Percentiles rank a stretch among this genome's conserved stretches.
These are phyloP conservation scores for Aspergillus mulundensis DNA, from an alignment of 495 filamentous ascomycete genomes.

Conservation along the genomic window DNA sequence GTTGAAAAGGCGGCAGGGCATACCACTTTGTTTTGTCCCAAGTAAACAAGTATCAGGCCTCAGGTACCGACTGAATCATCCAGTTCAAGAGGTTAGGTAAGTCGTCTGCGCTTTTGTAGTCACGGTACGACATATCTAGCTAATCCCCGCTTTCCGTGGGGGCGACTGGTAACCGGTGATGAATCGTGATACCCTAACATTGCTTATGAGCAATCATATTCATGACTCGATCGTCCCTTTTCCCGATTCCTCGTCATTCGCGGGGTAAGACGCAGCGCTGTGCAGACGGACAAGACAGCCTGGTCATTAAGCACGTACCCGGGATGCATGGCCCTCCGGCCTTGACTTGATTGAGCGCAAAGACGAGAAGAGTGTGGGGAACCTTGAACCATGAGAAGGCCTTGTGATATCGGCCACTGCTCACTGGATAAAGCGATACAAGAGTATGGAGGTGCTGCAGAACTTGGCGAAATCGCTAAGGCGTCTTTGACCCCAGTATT, in stretches of 20 bases:
- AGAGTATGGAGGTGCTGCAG: too few relatives aligned
- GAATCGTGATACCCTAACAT: neutral
- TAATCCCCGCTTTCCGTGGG: neutral
- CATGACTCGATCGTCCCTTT: neutral
- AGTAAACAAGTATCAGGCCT: too few relatives aligned
- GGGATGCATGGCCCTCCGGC: slow-evolving; percentile 9
- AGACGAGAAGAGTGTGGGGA: neutral
- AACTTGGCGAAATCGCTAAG: too few relatives aligned
- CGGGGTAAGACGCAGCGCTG: neutral
- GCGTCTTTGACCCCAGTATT: neutral
- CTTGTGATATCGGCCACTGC: neutral
- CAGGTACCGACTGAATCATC: too few relatives aligned
- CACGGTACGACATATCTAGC: neutral
- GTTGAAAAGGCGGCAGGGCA: neutral
- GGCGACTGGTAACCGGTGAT: neutral
- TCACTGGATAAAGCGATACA: neutral
- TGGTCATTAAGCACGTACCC: neutral
- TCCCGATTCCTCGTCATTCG: neutral
- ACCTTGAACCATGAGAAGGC: neutral
- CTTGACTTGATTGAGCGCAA: neutral
- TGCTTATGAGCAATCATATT: neutral
- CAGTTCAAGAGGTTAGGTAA: too few relatives aligned
- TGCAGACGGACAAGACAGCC: neutral
- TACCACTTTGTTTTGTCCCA: neutral
- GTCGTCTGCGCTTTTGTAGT: neutral